These are phyloP conservation scores for Gossypioides kirkii DNA, from an alignment of 345 rosid species.

Conservation along the genomic window DNA sequence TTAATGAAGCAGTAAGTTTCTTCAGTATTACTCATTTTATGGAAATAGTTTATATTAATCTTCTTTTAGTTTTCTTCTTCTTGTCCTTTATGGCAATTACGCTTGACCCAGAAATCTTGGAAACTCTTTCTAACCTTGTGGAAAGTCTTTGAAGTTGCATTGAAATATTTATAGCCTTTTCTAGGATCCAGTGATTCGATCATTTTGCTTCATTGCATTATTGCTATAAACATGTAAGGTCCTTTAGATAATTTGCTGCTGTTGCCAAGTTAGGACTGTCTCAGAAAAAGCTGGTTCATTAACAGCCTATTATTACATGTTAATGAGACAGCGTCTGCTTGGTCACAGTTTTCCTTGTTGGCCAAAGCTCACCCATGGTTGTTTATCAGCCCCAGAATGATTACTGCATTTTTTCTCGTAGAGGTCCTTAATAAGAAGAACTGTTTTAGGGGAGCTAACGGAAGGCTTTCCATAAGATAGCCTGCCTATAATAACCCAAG, in stretches of 20 bases:
- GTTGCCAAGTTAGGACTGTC: neutral
- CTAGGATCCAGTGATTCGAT: neutral
- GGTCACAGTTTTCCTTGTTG: neutral
- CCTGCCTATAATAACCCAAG: neutral
- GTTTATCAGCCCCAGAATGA: neutral
- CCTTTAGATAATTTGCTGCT: neutral
- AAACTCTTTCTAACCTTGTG: neutral
- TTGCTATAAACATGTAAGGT: neutral
- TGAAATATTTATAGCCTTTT: neutral
- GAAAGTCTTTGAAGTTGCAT: neutral
- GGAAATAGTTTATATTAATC: neutral
- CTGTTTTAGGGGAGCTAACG: neutral
- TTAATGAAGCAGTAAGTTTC: constrained; percentile 10
- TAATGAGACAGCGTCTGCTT: neutral
- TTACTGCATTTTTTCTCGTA: neutral
- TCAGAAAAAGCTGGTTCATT: neutral
- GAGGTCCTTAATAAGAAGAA: neutral
- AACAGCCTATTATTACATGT: neutral
- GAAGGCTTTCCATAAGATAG: neutral
- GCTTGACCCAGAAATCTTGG: constrained; percentile 6
- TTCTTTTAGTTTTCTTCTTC: neutral
- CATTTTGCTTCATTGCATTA: neutral
- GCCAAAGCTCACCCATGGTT: too few relatives aligned
- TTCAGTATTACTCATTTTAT: neutral
- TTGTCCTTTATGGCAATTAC: neutral